A percentile compares a stretch with the other conserved stretches of the same genome.
phyloP scores from a whole-genome alignment of 2,329 filamentous ascomycete genomes.

The Colletotrichum sp. region DNA sequence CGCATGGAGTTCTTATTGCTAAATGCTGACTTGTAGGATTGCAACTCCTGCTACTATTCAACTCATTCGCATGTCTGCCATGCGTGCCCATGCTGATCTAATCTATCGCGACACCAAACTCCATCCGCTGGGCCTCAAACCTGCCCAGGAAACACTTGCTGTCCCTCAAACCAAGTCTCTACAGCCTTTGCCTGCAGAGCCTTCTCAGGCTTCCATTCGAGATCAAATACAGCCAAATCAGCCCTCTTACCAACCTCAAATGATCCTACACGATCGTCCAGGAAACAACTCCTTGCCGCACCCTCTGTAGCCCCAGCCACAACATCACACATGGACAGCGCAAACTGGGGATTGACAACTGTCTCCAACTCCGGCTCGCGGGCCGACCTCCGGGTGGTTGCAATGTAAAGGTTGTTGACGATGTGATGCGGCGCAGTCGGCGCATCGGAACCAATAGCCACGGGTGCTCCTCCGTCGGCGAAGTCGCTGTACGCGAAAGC shows the following conservation, averaged over 20 bases:
- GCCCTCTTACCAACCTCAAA: constrained; percentile 58
- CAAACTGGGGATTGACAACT: constrained; percentile 58
- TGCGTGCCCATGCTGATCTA: not conserved
- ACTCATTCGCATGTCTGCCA: too few species aligned
- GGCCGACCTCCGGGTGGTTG: constrained; percentile 58
- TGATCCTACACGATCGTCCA: constrained; percentile 57
- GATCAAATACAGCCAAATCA: constrained; percentile 59
- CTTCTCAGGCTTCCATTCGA: constrained; percentile 51
- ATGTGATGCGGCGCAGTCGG: constrained; percentile 63
- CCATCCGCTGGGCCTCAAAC: not conserved
- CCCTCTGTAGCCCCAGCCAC: constrained; percentile 59
- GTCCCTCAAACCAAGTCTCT: constrained; percentile 61
- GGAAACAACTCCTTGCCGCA: constrained; percentile 62
- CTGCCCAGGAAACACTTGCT: constrained; percentile 37
- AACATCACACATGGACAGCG: constrained; percentile 57
- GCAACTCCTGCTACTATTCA: accelerated
- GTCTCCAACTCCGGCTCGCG: constrained; percentile 42
- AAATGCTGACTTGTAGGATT: too few species aligned
- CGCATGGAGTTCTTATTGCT: too few species aligned
- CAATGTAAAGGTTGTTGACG: constrained; percentile 63
- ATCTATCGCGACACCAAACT: not conserved
- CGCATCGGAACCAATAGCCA: constrained; percentile 64
- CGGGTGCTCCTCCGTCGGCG: constrained; percentile 53
- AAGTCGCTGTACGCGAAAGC: constrained; percentile 71
- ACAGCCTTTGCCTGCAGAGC: constrained; percentile 50